phyloP scores from a whole-genome alignment of 1,284 basidiomycete genomes.

The Microbotryum intermedium region DNA sequence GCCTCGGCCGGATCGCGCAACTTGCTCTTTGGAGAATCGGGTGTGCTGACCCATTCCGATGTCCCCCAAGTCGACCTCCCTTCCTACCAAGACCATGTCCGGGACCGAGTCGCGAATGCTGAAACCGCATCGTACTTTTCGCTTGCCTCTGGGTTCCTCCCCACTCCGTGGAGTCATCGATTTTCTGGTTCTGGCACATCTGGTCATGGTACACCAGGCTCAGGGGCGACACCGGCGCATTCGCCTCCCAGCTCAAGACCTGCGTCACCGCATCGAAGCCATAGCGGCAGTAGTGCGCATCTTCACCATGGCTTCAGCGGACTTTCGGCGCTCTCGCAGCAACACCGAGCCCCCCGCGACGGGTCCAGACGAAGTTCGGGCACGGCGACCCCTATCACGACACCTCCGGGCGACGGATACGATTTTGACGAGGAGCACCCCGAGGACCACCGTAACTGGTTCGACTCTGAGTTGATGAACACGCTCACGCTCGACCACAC shows the following conservation, averaged over 20 bases:
- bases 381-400: constrained; percentile 3
- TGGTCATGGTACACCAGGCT: background rate
- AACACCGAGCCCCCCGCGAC: background rate
- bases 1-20: constrained; percentile 64
- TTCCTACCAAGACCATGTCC: constrained; percentile 75
- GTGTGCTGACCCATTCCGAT: constrained; percentile 41
- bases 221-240: constrained; percentile 7
- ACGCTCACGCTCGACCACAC: constrained; percentile 44
- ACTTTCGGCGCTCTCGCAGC: constrained; percentile 7
- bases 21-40: constrained; percentile 49
- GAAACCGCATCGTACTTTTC: constrained; percentile 47
- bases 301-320: constrained; percentile 8
- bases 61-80: constrained; percentile 64
- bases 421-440: constrained; percentile 32
- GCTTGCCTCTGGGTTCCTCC: constrained; percentile 20
- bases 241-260: constrained; percentile 37
- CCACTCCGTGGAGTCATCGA: constrained; percentile 27
- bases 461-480: constrained; percentile 68
- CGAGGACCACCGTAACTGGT: constrained; percentile 52
- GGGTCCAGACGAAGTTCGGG: constrained; percentile 11
- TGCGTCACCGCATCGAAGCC: constrained; percentile 30
- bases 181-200: constrained; percentile 22
- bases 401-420: constrained; percentile 4
- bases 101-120: constrained; percentile 76
- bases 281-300: constrained; percentile 1